Evolutionary conservation across 164 flowering plant genomes (phyloP).

Genomic region (Dillenia suffruticosa): DNA sequence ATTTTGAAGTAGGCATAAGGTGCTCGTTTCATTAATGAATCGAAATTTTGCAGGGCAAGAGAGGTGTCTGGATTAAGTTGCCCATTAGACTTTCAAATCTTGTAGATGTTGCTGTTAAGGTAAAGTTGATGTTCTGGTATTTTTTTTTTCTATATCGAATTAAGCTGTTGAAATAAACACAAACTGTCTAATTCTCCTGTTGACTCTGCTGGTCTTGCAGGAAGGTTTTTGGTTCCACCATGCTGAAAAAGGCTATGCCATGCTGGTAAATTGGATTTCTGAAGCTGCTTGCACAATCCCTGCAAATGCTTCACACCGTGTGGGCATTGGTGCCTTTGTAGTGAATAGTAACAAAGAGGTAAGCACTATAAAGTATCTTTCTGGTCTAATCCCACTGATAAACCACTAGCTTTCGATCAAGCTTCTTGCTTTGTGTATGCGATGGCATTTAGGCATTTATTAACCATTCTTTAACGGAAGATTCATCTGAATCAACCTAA

Average conservation of each 20-base stretch:
- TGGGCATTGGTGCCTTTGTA: constrained; percentile 45
- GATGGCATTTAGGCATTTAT: not conserved
- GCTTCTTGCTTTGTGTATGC: too few relatives aligned
- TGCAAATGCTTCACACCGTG: constrained; percentile 46
- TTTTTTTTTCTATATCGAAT: not conserved
- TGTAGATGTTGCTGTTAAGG: constrained; percentile 39
- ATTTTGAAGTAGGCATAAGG: too few relatives aligned
- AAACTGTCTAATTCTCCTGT: not conserved
- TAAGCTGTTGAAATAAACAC: not conserved
- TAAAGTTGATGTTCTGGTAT: not conserved
- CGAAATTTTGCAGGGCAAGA: constrained; percentile 30
- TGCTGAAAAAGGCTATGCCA: constrained; percentile 40
- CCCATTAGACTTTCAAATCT: constrained; percentile 40
- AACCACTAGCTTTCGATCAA: too few relatives aligned
- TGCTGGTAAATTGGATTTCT: constrained; percentile 54
- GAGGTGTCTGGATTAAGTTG: constrained; percentile 44
- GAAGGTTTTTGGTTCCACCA: constrained; percentile 51
- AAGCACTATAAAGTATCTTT: not conserved
- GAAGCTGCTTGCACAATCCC: constrained; percentile 32
- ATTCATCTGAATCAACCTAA: too few relatives aligned
- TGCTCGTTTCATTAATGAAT: too few relatives aligned
- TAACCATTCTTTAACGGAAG: not conserved
- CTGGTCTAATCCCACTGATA: too few relatives aligned
- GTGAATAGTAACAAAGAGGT: constrained; percentile 50
- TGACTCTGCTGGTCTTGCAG: constrained; percentile 16